Evolutionary conservation across 768 basidiomycete species (phyloP).

Genomic region (Royoungia palumana): DNA sequence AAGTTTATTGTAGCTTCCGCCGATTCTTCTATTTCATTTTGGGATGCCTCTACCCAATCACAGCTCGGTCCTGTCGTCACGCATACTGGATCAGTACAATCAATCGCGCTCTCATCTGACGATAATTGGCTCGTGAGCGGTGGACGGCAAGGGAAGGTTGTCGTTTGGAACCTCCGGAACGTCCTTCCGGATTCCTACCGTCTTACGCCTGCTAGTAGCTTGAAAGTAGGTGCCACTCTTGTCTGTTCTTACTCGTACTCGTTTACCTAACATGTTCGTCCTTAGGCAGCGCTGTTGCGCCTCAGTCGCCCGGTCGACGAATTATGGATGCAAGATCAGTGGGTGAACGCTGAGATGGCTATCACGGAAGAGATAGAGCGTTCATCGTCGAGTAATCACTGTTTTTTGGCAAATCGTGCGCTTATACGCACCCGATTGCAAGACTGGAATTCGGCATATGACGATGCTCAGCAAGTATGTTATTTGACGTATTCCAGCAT

Average conservation of each 20-base stretch:
- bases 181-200: conserved; percentile 8
- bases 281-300: conserved; percentile 5
- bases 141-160: conserved; percentile 7
- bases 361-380: conserved; percentile 7
- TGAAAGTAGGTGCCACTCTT: not conserved
- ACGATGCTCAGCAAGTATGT: conserved; percentile 9
- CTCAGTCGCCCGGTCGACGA: conserved; percentile 1
- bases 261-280: not conserved
- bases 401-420: conserved; percentile 7
- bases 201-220: not conserved
- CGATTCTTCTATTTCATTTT: conserved; percentile 8
- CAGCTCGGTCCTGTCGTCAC: conserved; percentile 10
- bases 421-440: conserved; percentile 8
- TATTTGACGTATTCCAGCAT: not conserved
- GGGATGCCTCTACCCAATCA: conserved; percentile 8
- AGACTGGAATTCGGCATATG: conserved; percentile 8
- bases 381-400: not conserved
- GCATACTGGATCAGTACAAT: conserved; percentile 7
- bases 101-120: conserved; percentile 9
- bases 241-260: not conserved
- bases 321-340: conserved; percentile 7
- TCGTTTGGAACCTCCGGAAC: conserved; percentile 5
- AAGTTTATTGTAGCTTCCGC: conserved; percentile 14
- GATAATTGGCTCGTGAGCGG: conserved; percentile 10
- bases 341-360: conserved; percentile 5